These are phyloP conservation scores for Pseudogymnoascus sp. DNA, from an alignment of 2,329 filamentous ascomycete species.

Conservation along the genomic window DNA sequence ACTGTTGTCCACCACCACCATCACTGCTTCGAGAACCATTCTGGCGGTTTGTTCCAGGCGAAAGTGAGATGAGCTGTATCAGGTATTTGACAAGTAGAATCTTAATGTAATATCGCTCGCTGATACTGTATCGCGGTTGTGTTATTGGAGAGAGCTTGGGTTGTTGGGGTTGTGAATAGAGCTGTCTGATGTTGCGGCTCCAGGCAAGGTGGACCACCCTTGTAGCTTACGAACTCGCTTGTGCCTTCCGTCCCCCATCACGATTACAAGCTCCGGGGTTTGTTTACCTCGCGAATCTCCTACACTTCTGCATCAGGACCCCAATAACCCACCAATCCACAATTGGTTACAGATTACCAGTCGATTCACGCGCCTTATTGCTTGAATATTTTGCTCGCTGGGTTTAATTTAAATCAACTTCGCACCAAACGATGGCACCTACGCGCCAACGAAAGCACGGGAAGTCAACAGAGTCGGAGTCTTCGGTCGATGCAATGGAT, in stretches of 20 bases:
- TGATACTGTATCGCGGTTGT: constrained; percentile 3
- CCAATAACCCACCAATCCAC: not conserved
- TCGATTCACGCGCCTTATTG: not conserved
- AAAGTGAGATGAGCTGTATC: not conserved
- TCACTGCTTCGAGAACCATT: constrained; percentile 98
- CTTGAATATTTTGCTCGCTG: not conserved
- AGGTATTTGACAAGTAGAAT: not conserved
- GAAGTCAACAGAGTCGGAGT: constrained; percentile 35
- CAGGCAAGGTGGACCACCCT: not conserved
- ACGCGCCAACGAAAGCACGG: constrained; percentile 40
- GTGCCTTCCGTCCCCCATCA: not conserved
- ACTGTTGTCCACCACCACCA: constrained; percentile 99
- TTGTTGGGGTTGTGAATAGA: constrained; percentile 14
- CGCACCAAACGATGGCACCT: constrained; percentile 39
- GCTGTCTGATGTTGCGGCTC: constrained; percentile 12
- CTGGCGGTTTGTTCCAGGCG: constrained; percentile 41
- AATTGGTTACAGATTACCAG: not conserved
- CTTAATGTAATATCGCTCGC: not conserved
- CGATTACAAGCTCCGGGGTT: constrained; percentile 7
- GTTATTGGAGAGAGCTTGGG: constrained; percentile 7
- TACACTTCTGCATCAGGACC: not conserved
- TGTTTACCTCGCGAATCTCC: not conserved
- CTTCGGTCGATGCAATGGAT: constrained; percentile 22
- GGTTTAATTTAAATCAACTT: constrained; percentile 15
- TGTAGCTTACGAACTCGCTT: constrained; percentile 13